Conservation (phyloP, 495 filamentous ascomycete species). For the Tuber umbilicatum region DNA sequence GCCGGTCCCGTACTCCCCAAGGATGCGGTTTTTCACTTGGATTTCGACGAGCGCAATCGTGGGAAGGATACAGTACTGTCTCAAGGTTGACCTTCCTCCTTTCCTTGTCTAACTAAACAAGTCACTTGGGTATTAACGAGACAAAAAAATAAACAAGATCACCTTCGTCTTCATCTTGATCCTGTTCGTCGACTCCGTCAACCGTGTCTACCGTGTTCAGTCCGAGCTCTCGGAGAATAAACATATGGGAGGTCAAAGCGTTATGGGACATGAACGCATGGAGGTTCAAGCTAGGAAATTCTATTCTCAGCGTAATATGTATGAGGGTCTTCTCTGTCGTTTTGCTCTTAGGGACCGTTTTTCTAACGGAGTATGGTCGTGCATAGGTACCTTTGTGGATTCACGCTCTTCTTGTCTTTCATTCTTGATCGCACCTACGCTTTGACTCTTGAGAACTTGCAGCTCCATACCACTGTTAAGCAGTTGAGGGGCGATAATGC, state of each 20-base stretch:
- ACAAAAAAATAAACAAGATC: slow-evolving; percentile 64
- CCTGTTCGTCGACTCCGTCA: slow-evolving; percentile 96
- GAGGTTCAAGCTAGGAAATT: slow-evolving; percentile 99
- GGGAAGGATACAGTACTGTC: slow-evolving; percentile 72
- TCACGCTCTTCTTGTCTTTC: slow-evolving; percentile 95
- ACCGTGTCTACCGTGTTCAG: slow-evolving; percentile 95
- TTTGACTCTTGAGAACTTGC: slow-evolving; percentile 91
- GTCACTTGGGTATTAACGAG: background rate
- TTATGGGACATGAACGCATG: slow-evolving; percentile 85
- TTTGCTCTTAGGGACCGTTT: background rate
- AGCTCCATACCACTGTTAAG: slow-evolving; percentile 89
- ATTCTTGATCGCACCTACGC: slow-evolving; percentile 98
- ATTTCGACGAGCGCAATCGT: slow-evolving; percentile 80
- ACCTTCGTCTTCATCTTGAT: slow-evolving; percentile 98
- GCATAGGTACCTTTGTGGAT: slow-evolving; percentile 80
- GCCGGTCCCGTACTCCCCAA: slow-evolving; percentile 78
- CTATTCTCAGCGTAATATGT: slow-evolving; percentile 99
- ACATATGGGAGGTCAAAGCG: slow-evolving; percentile 52
- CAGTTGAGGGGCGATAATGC: slow-evolving; percentile 71
- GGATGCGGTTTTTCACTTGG: slow-evolving; percentile 79
- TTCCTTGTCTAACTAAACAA: background rate
- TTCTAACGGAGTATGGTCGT: slow-evolving; percentile 18
- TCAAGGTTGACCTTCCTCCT: slow-evolving; percentile 53
- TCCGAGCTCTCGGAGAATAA: slow-evolving; percentile 64
- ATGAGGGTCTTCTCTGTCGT: slow-evolving; percentile 5